Evolutionary conservation across 108 stramenopile genomes (phyloP), one percentile per base, ranked within the genome.

Genomic region (Conticribra guillardii): DNA sequence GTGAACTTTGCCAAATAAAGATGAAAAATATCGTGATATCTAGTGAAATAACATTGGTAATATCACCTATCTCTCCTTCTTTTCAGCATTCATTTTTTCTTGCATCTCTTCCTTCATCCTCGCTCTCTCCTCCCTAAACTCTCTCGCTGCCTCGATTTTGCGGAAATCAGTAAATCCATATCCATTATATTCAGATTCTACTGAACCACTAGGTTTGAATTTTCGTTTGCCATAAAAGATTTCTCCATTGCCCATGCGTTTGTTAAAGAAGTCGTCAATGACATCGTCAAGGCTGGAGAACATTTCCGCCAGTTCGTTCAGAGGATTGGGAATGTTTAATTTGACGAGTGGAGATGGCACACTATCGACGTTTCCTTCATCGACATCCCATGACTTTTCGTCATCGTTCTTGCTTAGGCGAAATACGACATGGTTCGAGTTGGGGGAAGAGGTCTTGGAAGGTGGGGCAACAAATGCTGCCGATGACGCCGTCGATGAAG

Each of bases 201-300:
- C 80, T 23, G 61, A 71, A 3, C 92, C 92, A 21, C 75, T 81
- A 1, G 92, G 92, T 32, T 90, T 90, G 72, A 82, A 90, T 64
- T 89, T 93, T 41, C 92, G 68, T 46, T 93, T 88, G 0, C 92
- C 89, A 46, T 86, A 89, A 61, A 84, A 83, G 23, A 74, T 34
- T 55, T 82, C 82, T 24, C 82, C 82, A 37, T 85, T 85, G 34
- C 82, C 76, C 74, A 83, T 76, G 18, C 89, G 88, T 63, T 93
- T 93, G 67, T 81, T 76, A 60, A 89, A 83, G 66, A 93, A 93
- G 62, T 93, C 92, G 64, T 93, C 92, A 2, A 90, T 73, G 0
- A 90, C 81, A 60, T 86, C 89, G 59, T 92, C 91, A 26, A 89
- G 65, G 50, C 82, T 88, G 16, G 56, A 37, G 19, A 76, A 76